These are phyloP conservation scores for Alternaria ventricosa DNA, from an alignment of 2,329 filamentous ascomycete species.

Conservation along the genomic window DNA sequence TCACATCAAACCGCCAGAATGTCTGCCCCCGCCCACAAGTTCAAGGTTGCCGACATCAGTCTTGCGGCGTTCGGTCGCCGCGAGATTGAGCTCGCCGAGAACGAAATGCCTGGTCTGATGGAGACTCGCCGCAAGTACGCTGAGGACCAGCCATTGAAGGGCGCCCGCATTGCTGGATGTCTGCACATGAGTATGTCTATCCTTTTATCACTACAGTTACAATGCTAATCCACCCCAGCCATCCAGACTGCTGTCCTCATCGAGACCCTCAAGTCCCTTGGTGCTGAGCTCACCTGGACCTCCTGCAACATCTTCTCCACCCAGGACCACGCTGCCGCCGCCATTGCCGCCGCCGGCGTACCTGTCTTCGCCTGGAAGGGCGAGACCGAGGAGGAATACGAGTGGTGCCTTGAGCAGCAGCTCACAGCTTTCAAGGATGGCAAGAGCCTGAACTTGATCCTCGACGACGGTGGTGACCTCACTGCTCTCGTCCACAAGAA, in stretches of 20 bases:
- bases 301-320: slow-evolving; percentile 99
- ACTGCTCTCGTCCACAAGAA: slow-evolving; percentile 96
- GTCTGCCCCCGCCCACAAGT: slow-evolving; percentile 84
- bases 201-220: not conserved
- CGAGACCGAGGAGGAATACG: slow-evolving; percentile 99
- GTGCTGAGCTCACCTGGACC: slow-evolving; percentile 98
- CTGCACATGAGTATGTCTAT: slow-evolving; percentile 84
- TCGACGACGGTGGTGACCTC: slow-evolving; percentile 97
- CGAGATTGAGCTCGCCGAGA: slow-evolving; percentile 97
- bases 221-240: slow-evolving; percentile 56
- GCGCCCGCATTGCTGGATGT: slow-evolving; percentile 95
- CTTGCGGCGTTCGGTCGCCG: slow-evolving; percentile 98
- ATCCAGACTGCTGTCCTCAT: slow-evolving; percentile 99
- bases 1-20: slow-evolving; percentile 52
- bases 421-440: slow-evolving; percentile 94
- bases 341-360: slow-evolving; percentile 91
- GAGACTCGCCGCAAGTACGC: slow-evolving; percentile 91
- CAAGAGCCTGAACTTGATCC: slow-evolving; percentile 97
- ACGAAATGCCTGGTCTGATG: slow-evolving; percentile 95
- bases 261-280: slow-evolving; percentile 92
- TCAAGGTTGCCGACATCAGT: slow-evolving; percentile 98
- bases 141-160: slow-evolving; percentile 88
- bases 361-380: slow-evolving; percentile 86
- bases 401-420: slow-evolving; percentile 99
- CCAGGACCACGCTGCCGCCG: slow-evolving; percentile 96